Evolutionary conservation across 495 filamentous ascomycete species (phyloP), one percentile per base, ranked within the genome.

Genomic region (Thermochaetoides thermophila): DNA sequence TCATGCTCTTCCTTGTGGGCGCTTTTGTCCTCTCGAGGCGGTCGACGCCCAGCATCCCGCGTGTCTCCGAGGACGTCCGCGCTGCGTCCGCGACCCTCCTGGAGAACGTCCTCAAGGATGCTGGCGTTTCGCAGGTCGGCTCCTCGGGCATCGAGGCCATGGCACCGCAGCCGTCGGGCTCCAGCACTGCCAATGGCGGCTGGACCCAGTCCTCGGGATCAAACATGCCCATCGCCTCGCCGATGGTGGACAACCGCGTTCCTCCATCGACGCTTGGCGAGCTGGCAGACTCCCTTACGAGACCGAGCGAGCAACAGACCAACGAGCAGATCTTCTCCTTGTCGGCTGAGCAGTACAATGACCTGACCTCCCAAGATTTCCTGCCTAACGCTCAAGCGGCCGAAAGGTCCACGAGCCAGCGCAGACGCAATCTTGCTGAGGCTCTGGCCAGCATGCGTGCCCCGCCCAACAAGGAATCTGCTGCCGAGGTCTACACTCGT

Each of bases 1-100:
- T 81, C 48, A 76, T 78, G 85, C 82, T 94, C 44, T 82, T 97
- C 39, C 81, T 97, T 37, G 86, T 92, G 48, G 89, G 89, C 46
- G 89, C 89, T 31, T 95, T 92, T 55, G 84, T 96, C 40, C 84
- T 87, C 33, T 94, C 86, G 28, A 92, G 87, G 61, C 53, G 63
- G 57, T 71, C 53, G 49, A 77, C 47, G 42, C 76, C 45, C 43
- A 73, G 59, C 42, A 74, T 95, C 45, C 87, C 86, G 19, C 78
- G 77, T 40, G 75, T 97, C 43, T 84, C 89, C 13, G 84, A 94
- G 37, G 87, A 95, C 45, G 79, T 96, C 35, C 84, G 84, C 37
- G 81, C 80, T 38, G 91, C 91, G 35, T 93, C 86, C 14, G 82
- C 87, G 32, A 78, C 76, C 20, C 77, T 97, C 22, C 71, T 97